A percentile compares a stretch with the other conserved stretches of the same genome.
Evolutionary conservation across 2,329 filamentous ascomycete species (phyloP).

Genomic region (Aureobasidium sp.): DNA sequence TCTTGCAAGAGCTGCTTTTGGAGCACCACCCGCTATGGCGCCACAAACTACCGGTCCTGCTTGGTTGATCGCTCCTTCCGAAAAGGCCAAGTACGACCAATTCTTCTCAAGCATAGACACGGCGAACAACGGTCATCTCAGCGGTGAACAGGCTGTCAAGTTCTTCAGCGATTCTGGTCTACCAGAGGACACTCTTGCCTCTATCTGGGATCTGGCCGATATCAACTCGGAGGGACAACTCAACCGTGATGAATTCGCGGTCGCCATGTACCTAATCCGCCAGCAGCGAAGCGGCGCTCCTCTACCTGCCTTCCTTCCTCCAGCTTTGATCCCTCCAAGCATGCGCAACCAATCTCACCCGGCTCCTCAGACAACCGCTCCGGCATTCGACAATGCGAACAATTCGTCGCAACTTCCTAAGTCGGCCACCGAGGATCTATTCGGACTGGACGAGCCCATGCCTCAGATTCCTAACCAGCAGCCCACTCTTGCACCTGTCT

Average conservation of each 20-base stretch:
- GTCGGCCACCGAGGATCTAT: constrained; percentile 86
- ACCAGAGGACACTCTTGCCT: constrained; percentile 77
- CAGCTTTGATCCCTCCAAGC: constrained; percentile 75
- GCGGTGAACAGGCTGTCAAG: constrained; percentile 84
- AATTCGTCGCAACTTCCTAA: constrained; percentile 47
- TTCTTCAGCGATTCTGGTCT: constrained; percentile 92
- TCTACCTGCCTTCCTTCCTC: constrained; percentile 68
- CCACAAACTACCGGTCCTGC: constrained; percentile 52
- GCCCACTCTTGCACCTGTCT: constrained; percentile 35
- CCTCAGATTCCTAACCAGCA: constrained; percentile 36
- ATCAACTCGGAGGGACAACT: constrained; percentile 83
- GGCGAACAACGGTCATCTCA: constrained; percentile 70
- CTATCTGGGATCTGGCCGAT: constrained; percentile 96
- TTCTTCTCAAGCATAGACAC: constrained; percentile 82
- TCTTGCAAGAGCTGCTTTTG: constrained; percentile 41
- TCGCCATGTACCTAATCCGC: constrained; percentile 94
- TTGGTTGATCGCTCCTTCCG: constrained; percentile 74
- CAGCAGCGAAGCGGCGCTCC: constrained; percentile 67
- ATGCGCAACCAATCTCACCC: constrained; percentile 57
- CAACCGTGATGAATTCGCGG: constrained; percentile 83
- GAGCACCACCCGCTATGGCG: constrained; percentile 38
- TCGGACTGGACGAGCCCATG: constrained; percentile 75
- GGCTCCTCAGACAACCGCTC: constrained; percentile 37
- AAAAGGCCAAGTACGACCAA: constrained; percentile 81
- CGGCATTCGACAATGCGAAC: constrained; percentile 43